These are phyloP conservation scores for Epichloe uncinata DNA, from an alignment of 2,329 filamentous ascomycete species.

Conservation along the genomic window DNA sequence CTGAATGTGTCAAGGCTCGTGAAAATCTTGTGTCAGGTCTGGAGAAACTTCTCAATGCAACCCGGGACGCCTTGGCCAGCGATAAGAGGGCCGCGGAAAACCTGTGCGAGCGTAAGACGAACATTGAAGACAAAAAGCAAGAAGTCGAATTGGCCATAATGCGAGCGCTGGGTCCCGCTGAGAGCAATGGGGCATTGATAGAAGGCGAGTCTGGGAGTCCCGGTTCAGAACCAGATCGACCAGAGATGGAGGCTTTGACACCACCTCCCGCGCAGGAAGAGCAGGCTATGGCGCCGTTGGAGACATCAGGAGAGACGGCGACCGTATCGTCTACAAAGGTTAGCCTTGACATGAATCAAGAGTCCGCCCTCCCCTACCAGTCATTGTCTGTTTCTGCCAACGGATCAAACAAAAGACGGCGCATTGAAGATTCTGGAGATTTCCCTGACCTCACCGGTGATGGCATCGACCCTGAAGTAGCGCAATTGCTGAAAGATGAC, in stretches of 20 bases:
- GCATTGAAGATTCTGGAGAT: conserved; percentile 36
- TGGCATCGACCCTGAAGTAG: conserved; percentile 43
- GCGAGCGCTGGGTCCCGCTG: conserved; percentile 57
- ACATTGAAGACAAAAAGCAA: conserved; percentile 70
- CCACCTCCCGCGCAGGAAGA: conserved; percentile 50
- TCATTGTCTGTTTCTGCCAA: conserved; percentile 36
- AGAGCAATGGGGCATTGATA: conserved; percentile 34
- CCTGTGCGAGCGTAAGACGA: conserved; percentile 51
- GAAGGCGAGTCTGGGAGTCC: conserved; percentile 32
- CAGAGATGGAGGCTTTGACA: conserved; percentile 75
- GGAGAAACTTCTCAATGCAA: conserved; percentile 67
- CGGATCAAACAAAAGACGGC: conserved; percentile 42
- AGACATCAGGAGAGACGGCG: conserved; percentile 8
- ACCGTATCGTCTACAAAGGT: conserved; percentile 12
- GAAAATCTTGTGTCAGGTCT: conserved; percentile 64
- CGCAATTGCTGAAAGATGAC: conserved; percentile 38
- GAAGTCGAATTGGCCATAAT: conserved; percentile 89
- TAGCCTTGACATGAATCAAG: conserved; percentile 27
- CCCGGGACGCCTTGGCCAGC: conserved; percentile 52
- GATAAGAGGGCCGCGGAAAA: conserved; percentile 57
- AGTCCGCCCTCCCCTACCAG: conserved; percentile 31
- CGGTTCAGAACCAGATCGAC: conserved; percentile 51
- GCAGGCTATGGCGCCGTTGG: conserved; percentile 4
- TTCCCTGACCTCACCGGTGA: conserved; percentile 43
- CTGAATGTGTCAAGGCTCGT: conserved; percentile 79